Conservation (phyloP, 176 grass and related monocot species). For the Oryza longistaminata region DNA sequence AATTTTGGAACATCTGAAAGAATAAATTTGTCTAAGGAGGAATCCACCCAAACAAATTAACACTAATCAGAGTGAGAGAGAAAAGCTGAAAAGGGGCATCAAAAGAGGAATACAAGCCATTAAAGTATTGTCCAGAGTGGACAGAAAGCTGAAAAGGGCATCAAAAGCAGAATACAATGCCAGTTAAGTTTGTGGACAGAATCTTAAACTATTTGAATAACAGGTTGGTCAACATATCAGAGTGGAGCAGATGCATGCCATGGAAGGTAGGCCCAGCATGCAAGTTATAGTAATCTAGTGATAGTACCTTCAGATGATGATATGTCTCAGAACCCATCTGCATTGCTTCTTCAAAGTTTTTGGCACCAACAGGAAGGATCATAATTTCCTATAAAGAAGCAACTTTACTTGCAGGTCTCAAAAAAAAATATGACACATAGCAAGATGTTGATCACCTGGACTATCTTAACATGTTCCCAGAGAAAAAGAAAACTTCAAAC, state of each 20-base stretch:
- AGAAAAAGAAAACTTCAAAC: background rate
- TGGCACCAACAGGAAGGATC: constrained; percentile 87
- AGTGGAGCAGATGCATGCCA: background rate
- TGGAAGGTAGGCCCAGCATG: background rate
- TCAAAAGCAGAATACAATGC: background rate
- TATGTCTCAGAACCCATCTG: constrained; percentile 94
- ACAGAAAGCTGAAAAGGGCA: background rate
- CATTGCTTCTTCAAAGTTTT: constrained; percentile 90
- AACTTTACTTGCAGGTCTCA: constrained; percentile 22
- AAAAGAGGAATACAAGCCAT: background rate
- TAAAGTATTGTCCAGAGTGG: too few relatives aligned
- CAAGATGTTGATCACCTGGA: constrained; percentile 10
- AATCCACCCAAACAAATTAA: constrained; percentile 20
- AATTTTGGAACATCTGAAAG: background rate
- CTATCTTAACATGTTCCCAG: constrained; percentile 3
- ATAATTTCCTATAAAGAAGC: constrained; percentile 85
- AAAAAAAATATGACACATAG: background rate
- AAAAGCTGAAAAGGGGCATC: background rate
- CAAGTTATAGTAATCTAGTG: background rate
- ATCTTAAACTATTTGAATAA: background rate
- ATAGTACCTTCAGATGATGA: constrained; percentile 91
- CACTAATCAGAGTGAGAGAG: background rate
- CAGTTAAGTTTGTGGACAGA: background rate
- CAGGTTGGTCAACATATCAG: constrained; percentile 12
- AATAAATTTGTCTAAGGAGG: background rate